Evolutionary conservation across 2,329 filamentous ascomycete genomes (phyloP).

Genomic region (Aureobasidium sp.): DNA sequence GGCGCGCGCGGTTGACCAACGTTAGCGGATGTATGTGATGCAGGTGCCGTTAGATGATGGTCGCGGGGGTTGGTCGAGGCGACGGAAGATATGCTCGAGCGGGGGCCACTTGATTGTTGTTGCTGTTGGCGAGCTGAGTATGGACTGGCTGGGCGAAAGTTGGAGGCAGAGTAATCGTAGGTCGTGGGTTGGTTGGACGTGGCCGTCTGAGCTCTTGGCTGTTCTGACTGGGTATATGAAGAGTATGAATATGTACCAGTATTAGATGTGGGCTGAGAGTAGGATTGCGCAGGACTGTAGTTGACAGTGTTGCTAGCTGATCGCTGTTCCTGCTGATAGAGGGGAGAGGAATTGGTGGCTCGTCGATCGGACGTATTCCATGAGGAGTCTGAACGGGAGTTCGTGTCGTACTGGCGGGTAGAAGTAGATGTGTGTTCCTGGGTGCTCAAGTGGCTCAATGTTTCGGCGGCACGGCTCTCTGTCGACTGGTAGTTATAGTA

Average conservation of each 20-base stretch:
- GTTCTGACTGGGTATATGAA: slow-evolving; percentile 1
- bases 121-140: slow-evolving; percentile 3
- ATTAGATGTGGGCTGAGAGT: neutral
- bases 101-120: neutral
- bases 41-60: neutral
- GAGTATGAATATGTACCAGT: slow-evolving; percentile 5
- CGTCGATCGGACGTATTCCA: slow-evolving; percentile 4
- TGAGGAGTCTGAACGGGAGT: neutral
- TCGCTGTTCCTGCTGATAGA: slow-evolving; percentile 1
- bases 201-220: slow-evolving; percentile 4
- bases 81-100: neutral
- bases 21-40: neutral
- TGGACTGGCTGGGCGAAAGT: slow-evolving; percentile 4
- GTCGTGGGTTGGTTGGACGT: neutral
- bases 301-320: neutral
- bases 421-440: neutral
- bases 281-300: slow-evolving; percentile 4
- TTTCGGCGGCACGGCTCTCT: slow-evolving; percentile 15
- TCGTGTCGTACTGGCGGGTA: neutral
- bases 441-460: slow-evolving; percentile 13
- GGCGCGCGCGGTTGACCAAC: slow-evolving; percentile 11
- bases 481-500: slow-evolving; percentile 8
- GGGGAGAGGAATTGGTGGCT: neutral
- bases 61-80: neutral
- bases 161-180: neutral